phyloP scores from a whole-genome alignment of 805 yeast genomes.

The Candida manassasensis region DNA sequence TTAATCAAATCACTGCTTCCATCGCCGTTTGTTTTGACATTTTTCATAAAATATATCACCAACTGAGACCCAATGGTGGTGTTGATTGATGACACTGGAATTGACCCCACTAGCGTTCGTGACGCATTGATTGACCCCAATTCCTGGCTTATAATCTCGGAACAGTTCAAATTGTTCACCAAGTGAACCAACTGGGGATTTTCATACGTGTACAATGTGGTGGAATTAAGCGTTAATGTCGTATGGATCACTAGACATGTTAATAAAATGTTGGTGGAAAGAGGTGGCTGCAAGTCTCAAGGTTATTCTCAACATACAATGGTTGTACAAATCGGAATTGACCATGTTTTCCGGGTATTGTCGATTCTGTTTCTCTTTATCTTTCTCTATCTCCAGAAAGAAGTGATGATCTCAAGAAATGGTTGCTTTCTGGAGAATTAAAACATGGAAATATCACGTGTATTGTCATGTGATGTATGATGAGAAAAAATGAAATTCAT shows the following conservation, averaged over 20 bases:
- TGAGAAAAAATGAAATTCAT: too few relatives aligned
- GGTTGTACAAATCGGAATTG: conserved; percentile 9
- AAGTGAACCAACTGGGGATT: conserved; percentile 39
- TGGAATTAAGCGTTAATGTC: conserved; percentile 50
- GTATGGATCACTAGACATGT: conserved; percentile 38
- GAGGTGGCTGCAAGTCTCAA: neutral
- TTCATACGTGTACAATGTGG: conserved; percentile 56
- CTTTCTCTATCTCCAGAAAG: too few relatives aligned
- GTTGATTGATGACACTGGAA: conserved; percentile 23
- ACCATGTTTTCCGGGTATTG: too few relatives aligned
- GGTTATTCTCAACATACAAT: conserved; percentile 8
- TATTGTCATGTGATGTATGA: too few relatives aligned
- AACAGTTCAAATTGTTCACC: conserved; percentile 44
- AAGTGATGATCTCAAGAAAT: too few relatives aligned
- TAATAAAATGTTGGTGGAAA: conserved; percentile 14
- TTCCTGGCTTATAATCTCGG: conserved; percentile 51
- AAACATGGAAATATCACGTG: too few relatives aligned
- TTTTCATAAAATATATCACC: conserved; percentile 47
- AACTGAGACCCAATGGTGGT: conserved; percentile 25
- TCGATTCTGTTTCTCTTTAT: too few relatives aligned
- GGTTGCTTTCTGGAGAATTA: too few relatives aligned
- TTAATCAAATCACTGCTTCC: conserved; percentile 49
- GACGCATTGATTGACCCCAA: conserved; percentile 50
- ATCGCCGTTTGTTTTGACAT: conserved; percentile 32
- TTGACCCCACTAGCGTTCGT: conserved; percentile 36